These are phyloP conservation scores for Echites panduratus DNA, from an alignment of 257 asterid species.

Conservation along the genomic window DNA sequence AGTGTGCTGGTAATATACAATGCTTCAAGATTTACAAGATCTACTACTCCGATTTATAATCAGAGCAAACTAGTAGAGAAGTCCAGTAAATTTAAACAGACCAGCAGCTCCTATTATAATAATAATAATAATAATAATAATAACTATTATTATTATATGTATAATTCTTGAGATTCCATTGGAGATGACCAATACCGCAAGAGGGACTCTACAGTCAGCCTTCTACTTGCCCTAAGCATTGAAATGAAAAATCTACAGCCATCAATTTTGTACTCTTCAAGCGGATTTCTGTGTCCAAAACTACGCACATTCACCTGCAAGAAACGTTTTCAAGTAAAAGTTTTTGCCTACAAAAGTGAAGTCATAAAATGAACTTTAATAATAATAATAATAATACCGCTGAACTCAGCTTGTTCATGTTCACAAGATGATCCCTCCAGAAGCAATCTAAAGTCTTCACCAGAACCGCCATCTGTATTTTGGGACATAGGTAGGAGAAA, in stretches of 20 bases:
- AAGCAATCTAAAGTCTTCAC: conserved; percentile 90
- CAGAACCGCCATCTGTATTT: conserved; percentile 72
- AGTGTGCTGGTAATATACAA: neutral
- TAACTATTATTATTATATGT: conserved; percentile 29
- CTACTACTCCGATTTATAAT: too few relatives aligned
- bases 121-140: too few relatives aligned
- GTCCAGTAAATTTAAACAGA: neutral
- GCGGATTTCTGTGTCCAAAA: conserved; percentile 96
- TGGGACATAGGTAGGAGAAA: conserved; percentile 7
- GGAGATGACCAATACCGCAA: conserved; percentile 89
- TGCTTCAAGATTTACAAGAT: neutral
- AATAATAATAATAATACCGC: conserved; percentile 62
- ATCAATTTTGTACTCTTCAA: conserved; percentile 96
- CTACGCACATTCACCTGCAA: conserved; percentile 84
- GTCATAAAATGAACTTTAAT: neutral
- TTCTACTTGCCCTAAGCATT: conserved; percentile 87
- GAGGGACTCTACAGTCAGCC: conserved; percentile 86
- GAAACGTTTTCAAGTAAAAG: conserved; percentile 6
- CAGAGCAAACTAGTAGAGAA: neutral
- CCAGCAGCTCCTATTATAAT: neutral
- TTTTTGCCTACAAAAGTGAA: neutral
- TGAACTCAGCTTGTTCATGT: conserved; percentile 95
- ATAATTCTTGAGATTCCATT: conserved; percentile 73
- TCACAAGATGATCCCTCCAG: conserved; percentile 99
- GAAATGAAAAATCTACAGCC: conserved; percentile 97